Conservation (phyloP, 2,329 filamentous ascomycete species). For the Parafenestella ontariensis region DNA sequence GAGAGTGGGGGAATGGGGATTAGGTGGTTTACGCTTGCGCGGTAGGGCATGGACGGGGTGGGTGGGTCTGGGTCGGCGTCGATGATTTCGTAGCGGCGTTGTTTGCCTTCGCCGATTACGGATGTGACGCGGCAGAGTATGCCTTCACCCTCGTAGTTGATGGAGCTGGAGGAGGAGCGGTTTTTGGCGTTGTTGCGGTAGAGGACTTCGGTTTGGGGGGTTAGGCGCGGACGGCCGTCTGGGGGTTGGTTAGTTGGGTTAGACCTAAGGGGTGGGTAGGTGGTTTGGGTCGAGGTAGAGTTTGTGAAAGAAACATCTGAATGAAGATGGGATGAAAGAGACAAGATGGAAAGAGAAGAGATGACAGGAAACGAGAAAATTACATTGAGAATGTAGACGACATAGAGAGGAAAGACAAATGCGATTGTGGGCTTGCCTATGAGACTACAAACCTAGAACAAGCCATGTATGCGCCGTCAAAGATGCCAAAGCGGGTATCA, state of each 20-base stretch:
- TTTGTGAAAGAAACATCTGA: slow-evolving; percentile 1
- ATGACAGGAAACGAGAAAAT: background rate
- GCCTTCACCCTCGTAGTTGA: slow-evolving; percentile 56
- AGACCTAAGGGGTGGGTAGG: background rate
- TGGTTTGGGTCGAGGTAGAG: background rate
- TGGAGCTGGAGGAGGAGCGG: slow-evolving; percentile 27
- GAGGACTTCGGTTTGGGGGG: slow-evolving; percentile 57
- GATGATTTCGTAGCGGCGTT: slow-evolving; percentile 61
- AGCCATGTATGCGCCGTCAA: slow-evolving; percentile 8
- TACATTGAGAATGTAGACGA: background rate
- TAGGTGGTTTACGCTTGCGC: slow-evolving; percentile 57
- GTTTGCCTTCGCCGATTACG: slow-evolving; percentile 62
- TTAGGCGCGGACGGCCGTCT: slow-evolving; percentile 39
- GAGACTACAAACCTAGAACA: slow-evolving; percentile 28
- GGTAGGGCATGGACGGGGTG: slow-evolving; percentile 49
- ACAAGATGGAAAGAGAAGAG: background rate
- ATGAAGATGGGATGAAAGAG: slow-evolving; percentile 8
- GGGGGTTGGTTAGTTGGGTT: slow-evolving; percentile 3
- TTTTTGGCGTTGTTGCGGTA: slow-evolving; percentile 58
- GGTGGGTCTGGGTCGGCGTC: slow-evolving; percentile 56
- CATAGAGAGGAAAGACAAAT: slow-evolving; percentile 14
- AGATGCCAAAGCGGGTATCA: slow-evolving; percentile 26
- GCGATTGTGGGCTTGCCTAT: slow-evolving; percentile 24
- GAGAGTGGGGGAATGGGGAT: slow-evolving; percentile 53
- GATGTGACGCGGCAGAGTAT: slow-evolving; percentile 59